Percentiles rank a stretch among this genome's conserved stretches.
Evolutionary conservation across 495 filamentous ascomycete genomes (phyloP).

Genomic region (Talaromyces proteolyticus): DNA sequence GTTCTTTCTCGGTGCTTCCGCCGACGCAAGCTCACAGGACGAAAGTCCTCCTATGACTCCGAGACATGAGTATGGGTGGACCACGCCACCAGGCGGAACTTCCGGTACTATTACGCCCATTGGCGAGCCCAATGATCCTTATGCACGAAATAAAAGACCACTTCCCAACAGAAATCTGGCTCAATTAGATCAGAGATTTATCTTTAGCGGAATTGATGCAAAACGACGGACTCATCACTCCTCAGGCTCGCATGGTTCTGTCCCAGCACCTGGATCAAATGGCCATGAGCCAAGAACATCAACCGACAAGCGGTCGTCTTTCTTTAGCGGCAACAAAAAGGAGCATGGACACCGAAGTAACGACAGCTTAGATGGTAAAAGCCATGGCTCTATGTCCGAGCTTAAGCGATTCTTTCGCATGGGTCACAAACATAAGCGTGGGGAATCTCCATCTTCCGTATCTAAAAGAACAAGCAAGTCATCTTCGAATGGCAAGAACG

Average conservation of each 20-base stretch:
- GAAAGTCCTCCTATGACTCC: conserved; percentile 52
- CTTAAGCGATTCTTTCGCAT: conserved; percentile 88
- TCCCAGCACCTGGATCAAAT: conserved; percentile 42
- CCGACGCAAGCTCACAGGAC: conserved; percentile 44
- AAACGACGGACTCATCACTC: conserved; percentile 31
- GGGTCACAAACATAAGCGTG: conserved; percentile 62
- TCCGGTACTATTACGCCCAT: conserved; percentile 69
- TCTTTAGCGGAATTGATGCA: conserved; percentile 63
- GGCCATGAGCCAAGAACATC: conserved; percentile 36
- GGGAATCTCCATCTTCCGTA: conserved; percentile 50
- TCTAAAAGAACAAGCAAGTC: conserved; percentile 38
- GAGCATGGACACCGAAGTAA: conserved; percentile 25
- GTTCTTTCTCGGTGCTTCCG: conserved; percentile 65
- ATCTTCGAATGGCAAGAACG: conserved; percentile 45
- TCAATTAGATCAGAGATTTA: conserved; percentile 75
- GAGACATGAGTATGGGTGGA: conserved; percentile 46
- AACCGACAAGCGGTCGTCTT: conserved; percentile 40
- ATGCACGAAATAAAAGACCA: conserved; percentile 74
- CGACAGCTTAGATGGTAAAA: conserved; percentile 39
- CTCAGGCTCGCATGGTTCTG: conserved; percentile 20
- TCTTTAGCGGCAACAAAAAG: conserved; percentile 37
- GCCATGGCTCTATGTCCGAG: conserved; percentile 88
- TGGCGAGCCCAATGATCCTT: conserved; percentile 82
- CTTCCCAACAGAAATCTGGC: conserved; percentile 63
- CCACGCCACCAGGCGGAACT: conserved; percentile 51